Conservation (phyloP, 208 protist genomes). For the Polymyxa betae region DNA sequence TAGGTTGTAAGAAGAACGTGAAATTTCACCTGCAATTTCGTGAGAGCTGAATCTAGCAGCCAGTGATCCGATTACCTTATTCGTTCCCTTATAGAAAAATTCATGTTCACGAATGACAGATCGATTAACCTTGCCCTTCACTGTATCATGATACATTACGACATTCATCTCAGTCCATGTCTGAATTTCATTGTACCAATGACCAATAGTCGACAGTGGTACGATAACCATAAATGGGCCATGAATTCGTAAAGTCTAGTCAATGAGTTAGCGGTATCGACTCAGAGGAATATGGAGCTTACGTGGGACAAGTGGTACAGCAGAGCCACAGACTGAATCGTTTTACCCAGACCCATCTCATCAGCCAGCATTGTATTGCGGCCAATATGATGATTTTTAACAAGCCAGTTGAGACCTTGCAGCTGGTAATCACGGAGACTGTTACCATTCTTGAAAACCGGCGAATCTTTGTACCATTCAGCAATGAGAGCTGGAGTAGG, state of each 20-base stretch:
- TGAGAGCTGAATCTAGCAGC: neutral
- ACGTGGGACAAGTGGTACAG: conserved; percentile 56
- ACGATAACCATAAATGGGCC: conserved; percentile 81
- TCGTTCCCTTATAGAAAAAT: conserved; percentile 53
- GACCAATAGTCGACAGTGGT: conserved; percentile 70
- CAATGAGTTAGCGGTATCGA: neutral
- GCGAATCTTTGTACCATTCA: conserved; percentile 52
- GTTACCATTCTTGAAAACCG: conserved; percentile 64
- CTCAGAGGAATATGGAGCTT: neutral
- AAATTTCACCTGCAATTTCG: conserved; percentile 55
- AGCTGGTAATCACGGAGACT: conserved; percentile 68
- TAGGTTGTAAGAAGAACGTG: conserved; percentile 78
- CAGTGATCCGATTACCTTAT: neutral
- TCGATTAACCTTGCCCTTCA: conserved; percentile 61
- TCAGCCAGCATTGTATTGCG: conserved; percentile 70
- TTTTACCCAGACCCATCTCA: conserved; percentile 74
- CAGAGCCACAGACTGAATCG: conserved; percentile 62
- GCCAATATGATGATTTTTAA: conserved; percentile 63
- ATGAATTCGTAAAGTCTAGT: conserved; percentile 58
- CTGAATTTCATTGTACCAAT: conserved; percentile 75
- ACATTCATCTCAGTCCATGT: conserved; percentile 78
- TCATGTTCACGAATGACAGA: conserved; percentile 49
- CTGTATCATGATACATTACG: conserved; percentile 73
- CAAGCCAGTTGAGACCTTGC: conserved; percentile 72
- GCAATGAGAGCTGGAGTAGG: conserved; percentile 35